Evolutionary conservation across 2,329 filamentous ascomycete genomes (phyloP), one percentile per base, ranked within the genome.

Genomic region (Epichloe glyceriae): DNA sequence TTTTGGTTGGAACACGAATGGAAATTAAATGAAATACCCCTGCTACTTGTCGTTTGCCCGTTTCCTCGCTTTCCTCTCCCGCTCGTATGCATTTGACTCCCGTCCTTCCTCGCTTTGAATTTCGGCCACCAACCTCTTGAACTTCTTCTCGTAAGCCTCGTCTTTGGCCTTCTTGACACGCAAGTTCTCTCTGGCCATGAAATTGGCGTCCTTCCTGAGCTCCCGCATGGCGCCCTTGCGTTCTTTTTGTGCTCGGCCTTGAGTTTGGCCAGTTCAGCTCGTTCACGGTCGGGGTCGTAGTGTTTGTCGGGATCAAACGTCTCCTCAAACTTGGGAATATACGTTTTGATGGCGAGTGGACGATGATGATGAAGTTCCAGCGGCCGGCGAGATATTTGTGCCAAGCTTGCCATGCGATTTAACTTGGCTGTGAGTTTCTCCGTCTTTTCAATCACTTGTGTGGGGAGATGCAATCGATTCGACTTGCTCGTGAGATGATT

Each of bases 291-390:
- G 1, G 89, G 89, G 64, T 98, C 94, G 78, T 98, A 97, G 76
- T 97, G 93, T 71, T 89, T 91, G 72, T 86, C 82, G 3, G 93
- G 93, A 67, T 95, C 93, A 78, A 89, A 98, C 52, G 80, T 78
- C 65, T 96, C 91, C 71, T 97, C 93, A 71, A 97, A 98, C 68
- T 95, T 95, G 68, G 93, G 93, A 45, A 96, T 82, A 52, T 80
- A 83, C 7, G 82, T 83, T 67, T 91, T 90, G 73, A 97, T 95
- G 20, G 93, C 84, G 3, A 95, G 77, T 0, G 90, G 88, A 0
- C 79, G 78, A 73, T 98, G 93, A 68, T 93, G 79, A 70, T 98
- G 93, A 3, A 98, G 80, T 60, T 88, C 79, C 33, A 97, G 80
- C 2, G 89, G 88, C 8, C 86, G 82, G 39, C 90, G 88, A 41